Evolutionary conservation across 441 rosid genomes (phyloP).

Genomic region (Populus trichocarpa): DNA sequence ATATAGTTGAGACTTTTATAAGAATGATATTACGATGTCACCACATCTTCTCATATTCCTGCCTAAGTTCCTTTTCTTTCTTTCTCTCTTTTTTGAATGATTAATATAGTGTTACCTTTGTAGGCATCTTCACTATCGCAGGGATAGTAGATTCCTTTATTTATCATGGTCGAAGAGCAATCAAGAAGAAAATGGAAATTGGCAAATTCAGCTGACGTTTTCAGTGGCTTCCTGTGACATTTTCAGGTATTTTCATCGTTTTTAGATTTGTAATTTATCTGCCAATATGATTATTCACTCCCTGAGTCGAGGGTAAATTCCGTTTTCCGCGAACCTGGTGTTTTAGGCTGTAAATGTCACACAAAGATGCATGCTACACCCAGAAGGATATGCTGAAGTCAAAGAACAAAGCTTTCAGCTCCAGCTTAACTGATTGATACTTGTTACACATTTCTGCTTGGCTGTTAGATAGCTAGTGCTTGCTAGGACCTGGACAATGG

Average conservation of each 20-base stretch:
- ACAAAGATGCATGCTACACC: background rate
- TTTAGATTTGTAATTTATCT: no score
- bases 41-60: background rate
- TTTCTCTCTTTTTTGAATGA: background rate
- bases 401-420: background rate
- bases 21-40: background rate
- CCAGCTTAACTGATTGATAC: background rate
- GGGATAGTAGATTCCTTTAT: slow-evolving; percentile 85
- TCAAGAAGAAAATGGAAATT: slow-evolving; percentile 78
- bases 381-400: background rate
- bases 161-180: slow-evolving; percentile 87
- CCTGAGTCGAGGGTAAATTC: background rate
- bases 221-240: background rate
- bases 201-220: slow-evolving; percentile 52
- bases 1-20: background rate
- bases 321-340: background rate
- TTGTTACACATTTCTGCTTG: background rate
- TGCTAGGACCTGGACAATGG: background rate
- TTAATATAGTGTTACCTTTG: background rate
- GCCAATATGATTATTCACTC: background rate
- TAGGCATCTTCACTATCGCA: slow-evolving; percentile 90
- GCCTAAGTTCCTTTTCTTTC: no score
- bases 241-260: background rate
- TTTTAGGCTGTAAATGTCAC: background rate
- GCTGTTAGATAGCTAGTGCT: background rate